These are phyloP conservation scores for Leptographium lundbergii DNA, from an alignment of 2,329 filamentous ascomycete species.

Conservation along the genomic window DNA sequence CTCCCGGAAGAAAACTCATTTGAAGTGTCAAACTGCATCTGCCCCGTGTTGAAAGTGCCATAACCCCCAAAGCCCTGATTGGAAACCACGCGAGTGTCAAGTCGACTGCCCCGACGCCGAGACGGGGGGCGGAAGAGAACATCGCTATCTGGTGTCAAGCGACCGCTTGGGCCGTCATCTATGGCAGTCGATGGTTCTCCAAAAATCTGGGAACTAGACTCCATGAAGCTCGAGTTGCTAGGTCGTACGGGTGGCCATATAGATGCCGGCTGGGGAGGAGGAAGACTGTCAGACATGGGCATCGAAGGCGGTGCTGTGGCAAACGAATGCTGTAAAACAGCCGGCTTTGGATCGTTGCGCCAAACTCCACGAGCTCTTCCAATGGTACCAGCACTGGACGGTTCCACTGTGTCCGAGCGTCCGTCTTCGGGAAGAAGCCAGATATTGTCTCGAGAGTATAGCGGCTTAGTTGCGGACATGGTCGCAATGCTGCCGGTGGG, in stretches of 20 bases:
- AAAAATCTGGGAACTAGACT: slow-evolving; percentile 18
- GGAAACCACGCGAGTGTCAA: slow-evolving; percentile 26
- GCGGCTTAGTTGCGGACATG: slow-evolving; percentile 21
- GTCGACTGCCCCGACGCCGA: slow-evolving; percentile 33
- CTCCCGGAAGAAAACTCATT: slow-evolving; percentile 13
- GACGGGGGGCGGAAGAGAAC: slow-evolving; percentile 28
- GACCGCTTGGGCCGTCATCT: slow-evolving; percentile 32
- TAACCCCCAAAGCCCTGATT: slow-evolving; percentile 23
- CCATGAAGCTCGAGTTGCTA: slow-evolving; percentile 26
- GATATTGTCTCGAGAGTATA: slow-evolving; percentile 27
- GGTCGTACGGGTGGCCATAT: slow-evolving; percentile 35
- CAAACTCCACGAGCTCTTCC: slow-evolving; percentile 8
- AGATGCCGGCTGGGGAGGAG: slow-evolving; percentile 20
- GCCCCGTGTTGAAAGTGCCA: slow-evolving; percentile 21
- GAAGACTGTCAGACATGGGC: slow-evolving; percentile 19
- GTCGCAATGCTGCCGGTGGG: slow-evolving; percentile 10
- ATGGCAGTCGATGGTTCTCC: slow-evolving; percentile 19
- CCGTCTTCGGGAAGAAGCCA: slow-evolving; percentile 44
- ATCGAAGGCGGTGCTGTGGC: slow-evolving; percentile 15
- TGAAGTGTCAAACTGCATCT: slow-evolving; percentile 16
- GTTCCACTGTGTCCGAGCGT: slow-evolving; percentile 44
- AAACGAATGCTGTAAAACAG: slow-evolving; percentile 20
- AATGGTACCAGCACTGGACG: slow-evolving; percentile 28
- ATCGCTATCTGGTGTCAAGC: slow-evolving; percentile 36
- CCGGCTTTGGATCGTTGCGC: slow-evolving; percentile 25